phyloP scores from a whole-genome alignment of 1,284 basidiomycete genomes.

The Serendipita sp. region DNA sequence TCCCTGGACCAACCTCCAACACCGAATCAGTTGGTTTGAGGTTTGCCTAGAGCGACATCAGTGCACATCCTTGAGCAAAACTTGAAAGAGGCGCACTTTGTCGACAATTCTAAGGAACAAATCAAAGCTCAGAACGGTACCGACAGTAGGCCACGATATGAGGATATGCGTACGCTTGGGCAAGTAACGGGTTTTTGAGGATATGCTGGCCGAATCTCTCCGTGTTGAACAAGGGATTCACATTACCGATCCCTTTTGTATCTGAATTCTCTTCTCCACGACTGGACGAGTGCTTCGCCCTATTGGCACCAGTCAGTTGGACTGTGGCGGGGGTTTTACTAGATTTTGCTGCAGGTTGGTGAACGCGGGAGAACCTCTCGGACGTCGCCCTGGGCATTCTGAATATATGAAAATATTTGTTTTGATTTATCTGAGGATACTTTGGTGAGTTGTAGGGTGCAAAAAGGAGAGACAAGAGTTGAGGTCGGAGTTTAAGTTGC shows the following conservation, averaged over 20 bases:
- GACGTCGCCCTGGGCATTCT: slow-evolving; percentile 85
- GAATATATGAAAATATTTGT: background rate
- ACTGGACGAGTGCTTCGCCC: slow-evolving; percentile 24
- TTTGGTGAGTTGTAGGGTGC: slow-evolving; percentile 1
- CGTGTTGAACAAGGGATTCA: slow-evolving; percentile 83
- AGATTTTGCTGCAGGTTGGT: slow-evolving; percentile 58
- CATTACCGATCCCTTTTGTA: background rate
- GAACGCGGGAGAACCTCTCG: slow-evolving; percentile 63
- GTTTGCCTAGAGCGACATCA: slow-evolving; percentile 50
- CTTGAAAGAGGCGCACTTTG: slow-evolving; percentile 29
- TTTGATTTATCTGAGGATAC: slow-evolving; percentile 4
- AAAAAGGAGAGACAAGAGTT: slow-evolving; percentile 11
- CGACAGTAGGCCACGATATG: background rate
- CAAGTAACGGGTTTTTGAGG: slow-evolving; percentile 83
- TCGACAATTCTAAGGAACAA: slow-evolving; percentile 54
- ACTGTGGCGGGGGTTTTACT: slow-evolving; percentile 31
- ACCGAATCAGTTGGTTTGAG: slow-evolving; percentile 91
- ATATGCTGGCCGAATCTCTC: slow-evolving; percentile 95
- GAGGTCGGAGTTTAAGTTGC: no score
- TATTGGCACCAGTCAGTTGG: slow-evolving; percentile 25
- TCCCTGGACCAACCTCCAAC: slow-evolving; percentile 96
- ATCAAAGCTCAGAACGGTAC: slow-evolving; percentile 10
- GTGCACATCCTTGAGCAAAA: no score
- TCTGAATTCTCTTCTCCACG: background rate
- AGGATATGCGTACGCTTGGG: slow-evolving; percentile 54